A percentile compares a stretch with the other conserved stretches of the same genome.
phyloP scores from a whole-genome alignment of 2,329 filamentous ascomycete genomes.

The Alternaria burnsii region DNA sequence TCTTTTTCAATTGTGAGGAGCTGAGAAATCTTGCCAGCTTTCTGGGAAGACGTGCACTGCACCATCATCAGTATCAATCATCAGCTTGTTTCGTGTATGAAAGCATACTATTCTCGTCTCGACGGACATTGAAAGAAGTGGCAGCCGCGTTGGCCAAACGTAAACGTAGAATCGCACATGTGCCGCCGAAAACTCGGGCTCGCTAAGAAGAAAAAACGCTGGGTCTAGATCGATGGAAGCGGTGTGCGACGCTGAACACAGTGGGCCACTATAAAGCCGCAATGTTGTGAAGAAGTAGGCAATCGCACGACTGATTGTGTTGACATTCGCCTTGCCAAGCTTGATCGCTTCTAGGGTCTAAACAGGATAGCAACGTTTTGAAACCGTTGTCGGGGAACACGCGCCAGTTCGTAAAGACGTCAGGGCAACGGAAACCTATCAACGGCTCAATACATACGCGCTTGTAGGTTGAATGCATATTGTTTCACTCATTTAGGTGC shows the following conservation, averaged over 20 bases:
- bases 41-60: slow-evolving; percentile 38
- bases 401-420: neutral
- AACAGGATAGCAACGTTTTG: slow-evolving; percentile 36
- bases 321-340: slow-evolving; percentile 34
- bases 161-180: slow-evolving; percentile 46
- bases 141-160: slow-evolving; percentile 47
- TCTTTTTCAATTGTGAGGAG: slow-evolving; percentile 31
- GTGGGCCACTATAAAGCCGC: slow-evolving; percentile 7
- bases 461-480: neutral
- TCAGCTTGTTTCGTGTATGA: neutral
- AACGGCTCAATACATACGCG: neutral
- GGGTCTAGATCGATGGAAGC: slow-evolving; percentile 8
- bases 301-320: slow-evolving; percentile 13
- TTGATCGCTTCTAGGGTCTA: slow-evolving; percentile 40
- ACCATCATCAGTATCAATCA: neutral
- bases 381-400: neutral
- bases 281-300: slow-evolving; percentile 11
- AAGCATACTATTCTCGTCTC: slow-evolving; percentile 36
- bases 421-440: neutral
- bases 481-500: neutral
- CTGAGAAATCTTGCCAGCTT: slow-evolving; percentile 38
- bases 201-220: slow-evolving; percentile 14
- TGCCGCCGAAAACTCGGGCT: slow-evolving; percentile 8
- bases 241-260: slow-evolving; percentile 3
- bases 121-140: slow-evolving; percentile 47